phyloP scores from a whole-genome alignment of 2,329 filamentous ascomycete genomes.

The Ampelomyces quisqualis region DNA sequence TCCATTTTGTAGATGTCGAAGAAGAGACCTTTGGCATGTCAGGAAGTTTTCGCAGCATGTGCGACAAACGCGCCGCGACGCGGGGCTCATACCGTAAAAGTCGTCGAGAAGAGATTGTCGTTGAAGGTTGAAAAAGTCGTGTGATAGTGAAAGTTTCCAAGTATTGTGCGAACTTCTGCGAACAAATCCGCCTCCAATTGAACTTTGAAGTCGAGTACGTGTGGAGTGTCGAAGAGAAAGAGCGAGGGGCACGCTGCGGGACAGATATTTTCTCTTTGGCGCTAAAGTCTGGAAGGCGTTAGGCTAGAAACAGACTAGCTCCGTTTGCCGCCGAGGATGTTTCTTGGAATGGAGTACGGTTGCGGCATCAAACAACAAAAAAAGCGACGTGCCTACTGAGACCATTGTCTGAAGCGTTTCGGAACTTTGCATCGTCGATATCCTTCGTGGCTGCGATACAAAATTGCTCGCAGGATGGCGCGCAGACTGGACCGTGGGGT shows the following conservation, averaged over 20 bases:
- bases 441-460: too few relatives aligned
- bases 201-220: constrained; percentile 3
- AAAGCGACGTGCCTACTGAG: too few relatives aligned
- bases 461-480: background rate
- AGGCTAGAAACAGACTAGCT: constrained; percentile 5
- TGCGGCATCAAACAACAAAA: background rate
- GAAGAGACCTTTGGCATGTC: constrained; percentile 25
- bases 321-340: constrained; percentile 2
- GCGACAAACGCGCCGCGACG: constrained; percentile 8
- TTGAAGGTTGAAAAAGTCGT: constrained; percentile 12
- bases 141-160: constrained; percentile 10
- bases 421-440: too few relatives aligned
- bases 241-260: constrained; percentile 8
- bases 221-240: constrained; percentile 5
- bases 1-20: constrained; percentile 36
- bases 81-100: constrained; percentile 26
- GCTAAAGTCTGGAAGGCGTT: constrained; percentile 6
- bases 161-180: constrained; percentile 8
- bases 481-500: background rate
- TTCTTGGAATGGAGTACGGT: background rate
- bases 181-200: constrained; percentile 17
- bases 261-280: constrained; percentile 9
- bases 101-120: constrained; percentile 22
- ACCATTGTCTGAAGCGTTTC: too few relatives aligned
- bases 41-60: constrained; percentile 11